Conservation (phyloP, 108 stramenopile species). For the Nannochloropsis salina region DNA sequence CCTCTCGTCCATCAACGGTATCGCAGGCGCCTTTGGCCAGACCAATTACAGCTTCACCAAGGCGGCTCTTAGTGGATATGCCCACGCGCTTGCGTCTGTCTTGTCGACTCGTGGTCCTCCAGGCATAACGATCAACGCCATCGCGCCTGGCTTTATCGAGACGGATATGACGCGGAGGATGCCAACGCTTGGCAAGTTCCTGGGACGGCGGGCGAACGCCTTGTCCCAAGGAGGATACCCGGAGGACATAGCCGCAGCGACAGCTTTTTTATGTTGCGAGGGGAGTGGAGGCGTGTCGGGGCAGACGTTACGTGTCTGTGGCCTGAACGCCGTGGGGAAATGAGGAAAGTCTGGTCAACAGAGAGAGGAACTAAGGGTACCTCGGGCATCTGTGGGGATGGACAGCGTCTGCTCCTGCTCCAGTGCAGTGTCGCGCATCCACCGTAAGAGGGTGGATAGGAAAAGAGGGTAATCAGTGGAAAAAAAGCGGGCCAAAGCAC, state of each 20-base stretch:
- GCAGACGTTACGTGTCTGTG: conserved; percentile 34
- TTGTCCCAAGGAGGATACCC: conserved; percentile 25
- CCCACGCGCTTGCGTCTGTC: not conserved
- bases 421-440: too few species aligned
- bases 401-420: too few species aligned
- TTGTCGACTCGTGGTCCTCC: not conserved
- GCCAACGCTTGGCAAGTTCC: not conserved
- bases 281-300: conserved; percentile 21
- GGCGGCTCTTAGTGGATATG: conserved; percentile 20
- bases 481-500: too few species aligned
- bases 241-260: conserved; percentile 14
- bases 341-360: not conserved
- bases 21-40: conserved; percentile 36
- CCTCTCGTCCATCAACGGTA: conserved; percentile 25
- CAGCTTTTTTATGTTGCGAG: not conserved
- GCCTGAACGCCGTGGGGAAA: not conserved
- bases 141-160: conserved; percentile 38
- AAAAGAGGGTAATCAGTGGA: too few species aligned
- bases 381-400: too few species aligned
- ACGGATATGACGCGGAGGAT: conserved; percentile 30
- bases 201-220: conserved; percentile 21
- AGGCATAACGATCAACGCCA: conserved; percentile 26
- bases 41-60: conserved; percentile 30
- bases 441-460: too few species aligned
- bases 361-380: too few species aligned